These are phyloP conservation scores for Sclerotinia trifoliorum DNA, from an alignment of 2,329 filamentous ascomycete species.

Conservation along the genomic window DNA sequence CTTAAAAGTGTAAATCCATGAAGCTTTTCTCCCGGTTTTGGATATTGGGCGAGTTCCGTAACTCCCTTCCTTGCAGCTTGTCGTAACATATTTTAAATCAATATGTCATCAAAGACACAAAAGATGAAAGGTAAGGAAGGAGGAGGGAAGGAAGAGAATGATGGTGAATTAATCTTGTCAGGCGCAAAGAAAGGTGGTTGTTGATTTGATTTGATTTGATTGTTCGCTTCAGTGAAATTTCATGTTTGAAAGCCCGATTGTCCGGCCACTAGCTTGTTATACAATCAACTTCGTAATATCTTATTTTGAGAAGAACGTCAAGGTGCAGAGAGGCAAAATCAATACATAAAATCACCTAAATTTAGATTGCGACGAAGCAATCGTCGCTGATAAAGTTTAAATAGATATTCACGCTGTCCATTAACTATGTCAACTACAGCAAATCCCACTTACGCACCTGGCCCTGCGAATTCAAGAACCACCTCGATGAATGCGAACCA, in stretches of 20 bases:
- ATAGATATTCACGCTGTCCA: background rate
- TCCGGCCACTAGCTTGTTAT: constrained; percentile 20
- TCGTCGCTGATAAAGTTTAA: constrained; percentile 24
- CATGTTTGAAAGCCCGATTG: constrained; percentile 21
- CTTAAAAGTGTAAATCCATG: constrained; percentile 91
- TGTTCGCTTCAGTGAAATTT: constrained; percentile 23
- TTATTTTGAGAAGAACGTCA: constrained; percentile 21
- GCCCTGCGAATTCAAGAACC: constrained; percentile 37
- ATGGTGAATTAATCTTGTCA: constrained; percentile 6
- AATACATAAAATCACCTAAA: constrained; percentile 20
- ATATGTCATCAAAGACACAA: constrained; percentile 14
- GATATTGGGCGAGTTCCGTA: constrained; percentile 72
- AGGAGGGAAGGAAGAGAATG: constrained; percentile 1
- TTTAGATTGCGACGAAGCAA: constrained; percentile 17
- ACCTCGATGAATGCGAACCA: constrained; percentile 34
- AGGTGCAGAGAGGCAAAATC: constrained; percentile 17
- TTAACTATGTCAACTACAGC: constrained; percentile 39
- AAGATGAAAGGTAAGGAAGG: background rate
- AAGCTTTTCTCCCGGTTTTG: constrained; percentile 77
- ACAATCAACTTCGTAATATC: constrained; percentile 23
- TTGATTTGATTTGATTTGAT: constrained; percentile 7
- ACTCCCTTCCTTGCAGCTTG: constrained; percentile 56
- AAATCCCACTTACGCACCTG: constrained; percentile 43
- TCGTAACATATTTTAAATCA: constrained; percentile 48
- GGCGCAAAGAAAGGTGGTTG: constrained; percentile 8